Evolutionary conservation across 1,284 basidiomycete genomes (phyloP), one percentile per base, ranked within the genome.

Genomic region (Agaricales sp.): DNA sequence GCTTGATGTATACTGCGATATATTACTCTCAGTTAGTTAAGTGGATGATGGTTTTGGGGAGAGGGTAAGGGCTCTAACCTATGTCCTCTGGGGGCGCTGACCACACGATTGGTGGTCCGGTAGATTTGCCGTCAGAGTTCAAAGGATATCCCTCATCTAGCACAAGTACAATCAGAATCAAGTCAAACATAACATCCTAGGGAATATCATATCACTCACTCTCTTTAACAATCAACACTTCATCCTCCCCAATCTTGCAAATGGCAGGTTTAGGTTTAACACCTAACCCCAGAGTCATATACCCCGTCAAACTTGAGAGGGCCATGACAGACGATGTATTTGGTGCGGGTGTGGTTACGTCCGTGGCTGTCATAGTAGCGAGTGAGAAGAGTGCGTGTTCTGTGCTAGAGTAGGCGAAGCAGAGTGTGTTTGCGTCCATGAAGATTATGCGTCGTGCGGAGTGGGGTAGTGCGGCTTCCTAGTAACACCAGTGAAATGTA

Each of bases 391-490:
- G 67, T 3, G 79, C 84, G 61, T 84, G 83, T 57, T 87, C 90
- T 4, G 78, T 81, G 0, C 77, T 77, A 39, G 79, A 81, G 63
- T 87, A 94, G 3, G 80, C 88, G 58, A 92, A 80, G 57, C 83
- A 84, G n/a, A 78, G 69, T 12, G 69, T 70, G 14, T 82, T 74
- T 2, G 77, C 62, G 48, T 82, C 73, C 51, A 89, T 63, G 62
- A 84, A 94, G 3, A 74, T 76, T 38, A 86, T 80, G 14, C 71
- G 74, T 51, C 91, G 76, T 13, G 93, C 86, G 3, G 91, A 92
- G 61, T 97, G 94, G 2, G 91, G 86, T 3, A 97, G 70, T 0
- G 71, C 55, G 3, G 84, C 68, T 75, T 96, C 92, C 89, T 92
- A 51, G n/a, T n/a, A 30, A 48, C 44, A 47, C 30, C 11, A 37